Evolutionary conservation across 441 rosid species (phyloP).

Genomic region (Jatropha podagrica): DNA sequence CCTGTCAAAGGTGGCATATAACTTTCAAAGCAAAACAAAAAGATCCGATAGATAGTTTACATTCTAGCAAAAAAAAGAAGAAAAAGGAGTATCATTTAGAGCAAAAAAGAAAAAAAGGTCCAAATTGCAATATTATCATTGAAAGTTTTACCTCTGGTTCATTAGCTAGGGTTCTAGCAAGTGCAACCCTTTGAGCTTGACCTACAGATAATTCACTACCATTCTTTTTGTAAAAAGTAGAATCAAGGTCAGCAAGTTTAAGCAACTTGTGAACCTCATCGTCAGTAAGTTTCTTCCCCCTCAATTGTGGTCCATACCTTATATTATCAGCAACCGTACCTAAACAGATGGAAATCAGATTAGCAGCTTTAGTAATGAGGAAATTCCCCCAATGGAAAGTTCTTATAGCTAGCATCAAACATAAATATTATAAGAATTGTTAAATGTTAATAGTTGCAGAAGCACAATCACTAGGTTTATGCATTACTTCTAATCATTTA

Average conservation of each 20-base stretch:
- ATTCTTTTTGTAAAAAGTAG: constrained; percentile 51
- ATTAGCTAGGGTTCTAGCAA: constrained; percentile 84
- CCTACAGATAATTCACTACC: constrained; percentile 76
- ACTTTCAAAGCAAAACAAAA: neutral
- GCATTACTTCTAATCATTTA: too few species aligned
- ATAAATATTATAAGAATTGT: too few species aligned
- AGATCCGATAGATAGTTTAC: neutral
- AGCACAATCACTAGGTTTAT: too few species aligned
- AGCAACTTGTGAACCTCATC: constrained; percentile 56
- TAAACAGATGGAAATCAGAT: constrained; percentile 15
- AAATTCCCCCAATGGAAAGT: too few species aligned
- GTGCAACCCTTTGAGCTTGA: constrained; percentile 90
- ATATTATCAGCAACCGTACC: constrained; percentile 84
- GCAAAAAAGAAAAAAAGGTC: neutral
- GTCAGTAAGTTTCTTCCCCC: constrained; percentile 59
- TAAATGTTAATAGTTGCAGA: too few species aligned
- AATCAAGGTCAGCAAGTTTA: constrained; percentile 70
- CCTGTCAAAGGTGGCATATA: constrained; percentile 28
- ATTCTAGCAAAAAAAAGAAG: neutral
- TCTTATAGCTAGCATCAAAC: too few species aligned
- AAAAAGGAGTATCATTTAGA: neutral
- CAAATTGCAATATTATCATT: neutral
- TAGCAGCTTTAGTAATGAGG: neutral
- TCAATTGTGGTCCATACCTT: constrained; percentile 74
- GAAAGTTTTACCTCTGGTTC: constrained; percentile 59